Evolutionary conservation across 1,284 basidiomycete genomes (phyloP).

Genomic region (Mrakiaceae sp.): DNA sequence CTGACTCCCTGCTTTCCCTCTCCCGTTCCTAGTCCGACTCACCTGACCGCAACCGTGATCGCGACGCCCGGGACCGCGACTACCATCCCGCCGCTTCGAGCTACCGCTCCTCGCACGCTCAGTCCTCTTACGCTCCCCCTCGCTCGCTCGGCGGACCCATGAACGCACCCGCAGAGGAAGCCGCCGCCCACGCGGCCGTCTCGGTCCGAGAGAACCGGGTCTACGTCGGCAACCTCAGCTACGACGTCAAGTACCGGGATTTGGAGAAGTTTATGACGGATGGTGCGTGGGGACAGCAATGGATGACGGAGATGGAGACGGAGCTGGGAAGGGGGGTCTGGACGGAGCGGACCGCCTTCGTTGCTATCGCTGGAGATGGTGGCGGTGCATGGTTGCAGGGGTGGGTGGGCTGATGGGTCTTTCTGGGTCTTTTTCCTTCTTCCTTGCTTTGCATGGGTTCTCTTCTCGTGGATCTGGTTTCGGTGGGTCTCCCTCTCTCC

Average conservation of each 20-base stretch:
- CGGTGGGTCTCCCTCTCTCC: conserved; percentile 14
- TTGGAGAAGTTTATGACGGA: conserved; percentile 96
- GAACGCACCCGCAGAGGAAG: conserved; percentile 80
- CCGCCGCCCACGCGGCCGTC: conserved; percentile 74
- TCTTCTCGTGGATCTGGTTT: neutral
- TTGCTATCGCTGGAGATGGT: neutral
- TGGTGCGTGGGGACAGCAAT: conserved; percentile 63
- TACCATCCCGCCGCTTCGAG: too few species aligned
- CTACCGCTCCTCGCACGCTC: too few species aligned
- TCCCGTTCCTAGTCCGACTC: too few species aligned
- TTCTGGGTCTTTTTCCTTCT: conserved; percentile 18
- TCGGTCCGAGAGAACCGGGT: conserved; percentile 96
- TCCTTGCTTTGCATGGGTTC: neutral
- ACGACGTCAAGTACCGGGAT: conserved; percentile 94
- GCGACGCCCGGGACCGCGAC: too few species aligned
- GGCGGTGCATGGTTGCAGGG: neutral
- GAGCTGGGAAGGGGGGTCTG: neutral
- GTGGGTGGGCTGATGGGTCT: conserved; percentile 9
- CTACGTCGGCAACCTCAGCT: conserved; percentile 95
- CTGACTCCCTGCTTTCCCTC: too few species aligned
- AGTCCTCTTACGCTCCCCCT: neutral
- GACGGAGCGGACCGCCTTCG: too few species aligned
- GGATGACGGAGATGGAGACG: neutral
- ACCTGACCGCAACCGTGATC: too few species aligned
- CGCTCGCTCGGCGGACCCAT: conserved; percentile 73